Base-by-base conservation (phyloP, 768 basidiomycete species). In the Fomitopsis serialis region DNA sequence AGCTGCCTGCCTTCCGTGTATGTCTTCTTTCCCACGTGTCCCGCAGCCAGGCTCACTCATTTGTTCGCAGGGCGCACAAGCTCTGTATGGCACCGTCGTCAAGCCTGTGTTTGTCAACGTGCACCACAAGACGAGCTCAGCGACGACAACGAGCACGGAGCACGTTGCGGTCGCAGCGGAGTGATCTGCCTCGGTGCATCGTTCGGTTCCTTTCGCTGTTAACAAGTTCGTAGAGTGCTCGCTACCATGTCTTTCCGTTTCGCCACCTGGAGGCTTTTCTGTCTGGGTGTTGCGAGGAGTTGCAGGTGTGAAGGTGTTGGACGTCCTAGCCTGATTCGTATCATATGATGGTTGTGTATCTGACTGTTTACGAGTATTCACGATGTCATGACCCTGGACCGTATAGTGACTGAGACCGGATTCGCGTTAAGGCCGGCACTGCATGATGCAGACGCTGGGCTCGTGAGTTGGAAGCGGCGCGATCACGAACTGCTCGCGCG, bases 1-100 rank as follows among this genome's bases (percentile, higher is more conserved):
- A 93, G 75, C 83, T 92, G 53, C 87, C 89, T 40, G 82, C 78
- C 36, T 84, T 88, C 76, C 86, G 85, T 67, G 90, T 92, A 73
- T 68, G 89, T 83, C 48, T 61, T 62, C 56, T 36, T 57, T 29
- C 21, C 37, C 22, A 36, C 46, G 54, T 54, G 42, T 56, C 50
- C 19, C 12, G 34, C 8, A 2, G 25, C 54, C 44, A 22, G 22
- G 37, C 48, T 52, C 45, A 52, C 51, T 12, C 7, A 42, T 24
- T 42, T 35, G 47, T 46, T 22, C 47, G 54, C 55, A 96, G 87
- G 96, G 96, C 59, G 96, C 96, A 44, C 87, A 91, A 80, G 74
- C 76, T 53, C 76, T 89, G 37, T 96, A 97, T 74, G 70, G 78
- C 63, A 76, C 76, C 61, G 75, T 89, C 53, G 71, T 98, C 68